Base-by-base conservation (phyloP, 2,329 filamentous ascomycete genomes). In the Claviceps africana region DNA sequence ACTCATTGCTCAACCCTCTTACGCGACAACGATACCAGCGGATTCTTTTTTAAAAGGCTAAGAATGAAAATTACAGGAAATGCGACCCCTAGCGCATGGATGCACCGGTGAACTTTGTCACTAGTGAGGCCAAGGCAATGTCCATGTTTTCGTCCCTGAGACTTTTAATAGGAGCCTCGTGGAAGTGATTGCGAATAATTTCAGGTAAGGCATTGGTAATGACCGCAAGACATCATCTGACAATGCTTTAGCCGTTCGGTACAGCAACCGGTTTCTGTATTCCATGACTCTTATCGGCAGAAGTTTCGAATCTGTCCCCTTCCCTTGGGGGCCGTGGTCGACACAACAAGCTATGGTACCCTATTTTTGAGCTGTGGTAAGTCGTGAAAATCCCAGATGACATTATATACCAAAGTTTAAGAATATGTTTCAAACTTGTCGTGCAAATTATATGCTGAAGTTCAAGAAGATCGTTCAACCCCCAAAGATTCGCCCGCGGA, bases 251-350 rank as follows among this genome's bases (percentile, higher is more conserved):
- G 60, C 28, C 57, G 54, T 17, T 55, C 54, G 28, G 52, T 63
- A 10, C 55, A 61, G 37, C 58, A 64, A 39, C 60, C 60, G 9
- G 58, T 64, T 8, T 58, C 56, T 22, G 59, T 62, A 1, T 64
- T 60, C 45, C 57, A 61, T 44, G 60, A 64, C 31, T 28, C 46
- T 10, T 46, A 42, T 17, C 54, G 58, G 37, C 48, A 57, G 35
- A 63, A 61, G 31, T 64, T 60, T 50, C 55, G 62, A 13, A 51
- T 64, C 17, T 64, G 61, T 30, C 62, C 61, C 1, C 45, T 60
- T 3, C 56, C 56, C 8, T 37, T 49, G 2, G 60, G 55, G 10
- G 42, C 53, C 25, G 46, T 52, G 5, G 50, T 48, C 3, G 54
- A 58, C 19, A 53, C 51, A 8, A 48, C 51, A 2, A 47, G 30